A percentile compares a stretch with the other conserved stretches of the same genome.
Evolutionary conservation across 306 rosid genomes (phyloP).

Genomic region (Quillaja saponaria): DNA sequence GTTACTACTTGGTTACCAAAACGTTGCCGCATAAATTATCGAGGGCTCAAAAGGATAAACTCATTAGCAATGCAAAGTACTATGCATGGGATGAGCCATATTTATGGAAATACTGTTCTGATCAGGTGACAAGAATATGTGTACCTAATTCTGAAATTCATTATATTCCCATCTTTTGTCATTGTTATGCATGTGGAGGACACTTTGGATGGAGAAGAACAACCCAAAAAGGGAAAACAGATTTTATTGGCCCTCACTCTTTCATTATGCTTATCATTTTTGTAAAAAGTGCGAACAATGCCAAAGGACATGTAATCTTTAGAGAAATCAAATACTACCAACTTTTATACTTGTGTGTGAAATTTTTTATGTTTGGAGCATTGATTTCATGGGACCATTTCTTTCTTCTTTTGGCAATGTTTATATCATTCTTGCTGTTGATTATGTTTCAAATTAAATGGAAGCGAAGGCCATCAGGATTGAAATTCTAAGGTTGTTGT

Average conservation of each 20-base stretch:
- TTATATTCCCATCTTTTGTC: background rate
- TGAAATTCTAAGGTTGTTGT: background rate
- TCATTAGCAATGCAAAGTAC: background rate
- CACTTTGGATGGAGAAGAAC: background rate
- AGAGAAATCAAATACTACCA: background rate
- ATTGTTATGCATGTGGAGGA: background rate
- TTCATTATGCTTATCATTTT: background rate
- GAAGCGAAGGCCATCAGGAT: background rate
- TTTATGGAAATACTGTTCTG: background rate
- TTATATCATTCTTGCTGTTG: background rate
- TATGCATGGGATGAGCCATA: background rate
- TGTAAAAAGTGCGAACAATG: background rate
- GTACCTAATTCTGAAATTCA: background rate
- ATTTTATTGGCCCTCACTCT: background rate
- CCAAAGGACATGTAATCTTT: background rate
- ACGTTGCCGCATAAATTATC: background rate
- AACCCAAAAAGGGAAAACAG: background rate
- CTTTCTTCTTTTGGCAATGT: background rate
- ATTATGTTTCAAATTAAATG: background rate
- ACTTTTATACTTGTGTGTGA: background rate
- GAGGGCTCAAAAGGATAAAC: background rate
- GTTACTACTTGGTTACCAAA: background rate
- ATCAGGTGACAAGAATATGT: background rate
- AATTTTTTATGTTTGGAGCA: background rate
- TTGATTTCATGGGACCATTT: background rate